phyloP scores from a whole-genome alignment of 306 rosid species.

The Malus domestica region DNA sequence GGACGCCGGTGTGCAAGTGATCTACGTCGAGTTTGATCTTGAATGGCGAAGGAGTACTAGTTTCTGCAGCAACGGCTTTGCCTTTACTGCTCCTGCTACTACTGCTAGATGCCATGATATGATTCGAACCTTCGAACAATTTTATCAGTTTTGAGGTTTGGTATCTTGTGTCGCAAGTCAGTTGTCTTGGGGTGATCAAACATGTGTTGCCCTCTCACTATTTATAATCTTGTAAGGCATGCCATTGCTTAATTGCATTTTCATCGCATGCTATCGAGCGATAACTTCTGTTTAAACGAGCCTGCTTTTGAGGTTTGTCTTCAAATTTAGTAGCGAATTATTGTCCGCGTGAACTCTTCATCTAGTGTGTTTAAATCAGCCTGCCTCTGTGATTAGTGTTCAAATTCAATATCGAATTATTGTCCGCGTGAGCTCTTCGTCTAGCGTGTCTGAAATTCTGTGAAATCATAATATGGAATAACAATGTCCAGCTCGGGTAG shows the following conservation, averaged over 20 bases:
- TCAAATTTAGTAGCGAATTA: too few species aligned
- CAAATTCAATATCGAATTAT: not conserved
- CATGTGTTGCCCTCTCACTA: not conserved
- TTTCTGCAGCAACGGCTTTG: not conserved
- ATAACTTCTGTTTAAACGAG: not conserved
- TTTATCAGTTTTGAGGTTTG: not conserved
- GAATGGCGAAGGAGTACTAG: constrained; percentile 31
- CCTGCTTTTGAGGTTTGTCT: too few species aligned
- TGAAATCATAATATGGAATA: too few species aligned
- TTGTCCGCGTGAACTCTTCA: too few species aligned
- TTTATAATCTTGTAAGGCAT: not conserved
- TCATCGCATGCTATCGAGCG: not conserved
- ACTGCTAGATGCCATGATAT: not conserved
- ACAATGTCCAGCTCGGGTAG: too few species aligned
- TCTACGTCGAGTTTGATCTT: constrained; percentile 35
- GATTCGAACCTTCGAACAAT: not conserved
- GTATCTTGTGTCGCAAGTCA: not conserved
- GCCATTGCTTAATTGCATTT: not conserved
- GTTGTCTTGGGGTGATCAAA: not conserved
- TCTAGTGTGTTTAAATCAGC: not conserved
- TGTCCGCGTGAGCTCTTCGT: too few species aligned
- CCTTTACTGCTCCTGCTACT: not conserved
- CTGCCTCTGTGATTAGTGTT: not conserved
- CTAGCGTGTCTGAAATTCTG: too few species aligned
- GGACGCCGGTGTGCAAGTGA: constrained; percentile 32